A percentile compares a stretch with the other conserved stretches of the same genome.
Evolutionary conservation across 495 filamentous ascomycete species (phyloP).

Genomic region (Tuber umbilicatum): DNA sequence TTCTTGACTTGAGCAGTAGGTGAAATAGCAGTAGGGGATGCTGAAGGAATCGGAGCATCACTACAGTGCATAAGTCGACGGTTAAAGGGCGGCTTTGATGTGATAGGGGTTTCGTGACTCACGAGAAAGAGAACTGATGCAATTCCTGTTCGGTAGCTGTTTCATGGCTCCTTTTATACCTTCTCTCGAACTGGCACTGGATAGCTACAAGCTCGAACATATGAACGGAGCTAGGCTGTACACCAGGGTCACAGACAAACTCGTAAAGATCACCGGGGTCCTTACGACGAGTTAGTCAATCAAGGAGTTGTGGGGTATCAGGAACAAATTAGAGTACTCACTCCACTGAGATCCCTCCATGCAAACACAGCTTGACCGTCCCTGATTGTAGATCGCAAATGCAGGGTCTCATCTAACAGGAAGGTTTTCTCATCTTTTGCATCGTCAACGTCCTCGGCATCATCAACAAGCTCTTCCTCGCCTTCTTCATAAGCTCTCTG

Average conservation of each 20-base stretch:
- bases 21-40: slow-evolving; percentile 26
- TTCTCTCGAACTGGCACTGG: slow-evolving; percentile 96
- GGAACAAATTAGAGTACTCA: slow-evolving; percentile 20
- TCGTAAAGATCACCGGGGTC: slow-evolving; percentile 91
- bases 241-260: slow-evolving; percentile 79
- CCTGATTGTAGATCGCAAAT: slow-evolving; percentile 75
- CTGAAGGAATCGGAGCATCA: slow-evolving; percentile 34
- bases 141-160: slow-evolving; percentile 77
- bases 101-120: slow-evolving; percentile 10
- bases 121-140: slow-evolving; percentile 67
- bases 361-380: slow-evolving; percentile 77
- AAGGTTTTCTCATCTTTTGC: slow-evolving; percentile 93
- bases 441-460: slow-evolving; percentile 75
- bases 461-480: slow-evolving; percentile 78
- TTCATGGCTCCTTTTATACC: slow-evolving; percentile 69
- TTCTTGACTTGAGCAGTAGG: slow-evolving; percentile 22
- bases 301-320: background rate
- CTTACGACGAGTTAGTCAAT: slow-evolving; percentile 23
- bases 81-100: background rate
- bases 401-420: slow-evolving; percentile 80
- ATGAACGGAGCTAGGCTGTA: slow-evolving; percentile 61
- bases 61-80: slow-evolving; percentile 14
- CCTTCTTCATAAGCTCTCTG: slow-evolving; percentile 96
- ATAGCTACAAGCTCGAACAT: slow-evolving; percentile 77
- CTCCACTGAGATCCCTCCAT: slow-evolving; percentile 87